Conservation (phyloP, 2,329 filamentous ascomycete genomes). For the Aureobasidium pullulans region DNA sequence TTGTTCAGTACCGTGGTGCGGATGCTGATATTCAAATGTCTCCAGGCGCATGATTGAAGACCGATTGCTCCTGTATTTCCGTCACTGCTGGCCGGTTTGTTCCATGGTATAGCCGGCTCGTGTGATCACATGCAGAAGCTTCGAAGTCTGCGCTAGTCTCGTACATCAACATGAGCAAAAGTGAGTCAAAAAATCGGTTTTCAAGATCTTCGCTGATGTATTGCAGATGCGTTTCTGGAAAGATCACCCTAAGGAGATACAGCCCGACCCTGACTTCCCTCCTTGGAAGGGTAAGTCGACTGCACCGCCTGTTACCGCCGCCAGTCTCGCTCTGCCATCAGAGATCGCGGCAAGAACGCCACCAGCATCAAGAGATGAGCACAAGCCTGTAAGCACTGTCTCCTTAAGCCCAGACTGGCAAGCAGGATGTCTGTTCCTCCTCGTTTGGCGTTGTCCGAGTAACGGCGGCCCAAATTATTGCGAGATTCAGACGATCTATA, state of each 20-base stretch:
- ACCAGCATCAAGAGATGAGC: background rate
- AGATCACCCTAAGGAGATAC: background rate
- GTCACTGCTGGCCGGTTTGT: background rate
- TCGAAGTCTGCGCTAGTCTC: no score
- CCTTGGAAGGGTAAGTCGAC: background rate
- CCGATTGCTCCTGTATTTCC: background rate
- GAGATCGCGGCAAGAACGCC: background rate
- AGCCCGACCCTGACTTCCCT: background rate
- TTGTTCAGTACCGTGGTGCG: no score
- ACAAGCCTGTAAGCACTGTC: background rate
- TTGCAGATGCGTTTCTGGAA: background rate
- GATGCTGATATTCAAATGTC: no score
- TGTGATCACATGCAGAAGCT: background rate
- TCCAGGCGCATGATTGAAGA: background rate
- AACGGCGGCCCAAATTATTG: background rate
- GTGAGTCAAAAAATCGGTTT: background rate
- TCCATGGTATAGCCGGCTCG: constrained; percentile 1
- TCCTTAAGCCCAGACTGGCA: background rate
- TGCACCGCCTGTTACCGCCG: background rate
- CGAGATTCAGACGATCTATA: background rate
- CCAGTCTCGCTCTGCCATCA: background rate
- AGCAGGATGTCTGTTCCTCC: background rate
- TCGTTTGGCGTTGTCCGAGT: background rate
- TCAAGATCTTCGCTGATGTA: background rate
- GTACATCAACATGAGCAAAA: background rate